phyloP scores from a whole-genome alignment of 148 eudicot species.

The Persicaria maculosa region DNA sequence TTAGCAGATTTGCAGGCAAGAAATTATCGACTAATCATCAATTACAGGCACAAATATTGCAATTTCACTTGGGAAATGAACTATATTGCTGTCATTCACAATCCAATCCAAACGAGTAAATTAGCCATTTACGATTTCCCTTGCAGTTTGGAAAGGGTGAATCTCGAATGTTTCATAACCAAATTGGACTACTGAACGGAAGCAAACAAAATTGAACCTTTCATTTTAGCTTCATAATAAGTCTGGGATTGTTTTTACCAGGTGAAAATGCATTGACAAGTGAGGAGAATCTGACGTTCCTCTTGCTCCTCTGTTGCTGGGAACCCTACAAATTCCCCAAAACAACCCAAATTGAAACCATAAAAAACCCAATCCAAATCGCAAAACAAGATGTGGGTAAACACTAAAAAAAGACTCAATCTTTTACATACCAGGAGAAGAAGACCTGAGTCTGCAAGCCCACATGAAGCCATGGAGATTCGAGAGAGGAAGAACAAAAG shows the following conservation, averaged over 20 bases:
- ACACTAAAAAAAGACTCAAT: background rate
- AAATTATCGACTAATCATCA: background rate
- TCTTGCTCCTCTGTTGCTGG: conserved; percentile 9
- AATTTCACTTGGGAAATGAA: background rate
- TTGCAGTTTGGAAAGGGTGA: background rate
- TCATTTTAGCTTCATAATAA: background rate
- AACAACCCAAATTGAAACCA: background rate
- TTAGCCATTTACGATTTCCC: background rate
- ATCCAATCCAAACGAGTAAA: background rate
- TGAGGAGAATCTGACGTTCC: conserved; percentile 6
- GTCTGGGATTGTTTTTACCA: background rate
- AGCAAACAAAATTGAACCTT: conserved; percentile 2
- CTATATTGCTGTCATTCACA: background rate
- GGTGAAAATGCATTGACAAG: conserved; percentile 8
- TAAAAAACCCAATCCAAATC: background rate
- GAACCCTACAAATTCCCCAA: background rate
- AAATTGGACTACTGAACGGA: background rate
- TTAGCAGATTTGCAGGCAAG: background rate
- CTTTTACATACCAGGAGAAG: conserved; percentile 1
- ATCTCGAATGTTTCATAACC: background rate
- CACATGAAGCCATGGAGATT: conserved; percentile 10
- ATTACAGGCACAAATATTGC: background rate
- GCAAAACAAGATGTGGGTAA: background rate
- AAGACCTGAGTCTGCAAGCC: conserved; percentile 7
- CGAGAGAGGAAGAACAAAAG: background rate